Evolutionary conservation across 1,284 basidiomycete genomes (phyloP).

Genomic region (Cryptococcus jaspeensis): DNA sequence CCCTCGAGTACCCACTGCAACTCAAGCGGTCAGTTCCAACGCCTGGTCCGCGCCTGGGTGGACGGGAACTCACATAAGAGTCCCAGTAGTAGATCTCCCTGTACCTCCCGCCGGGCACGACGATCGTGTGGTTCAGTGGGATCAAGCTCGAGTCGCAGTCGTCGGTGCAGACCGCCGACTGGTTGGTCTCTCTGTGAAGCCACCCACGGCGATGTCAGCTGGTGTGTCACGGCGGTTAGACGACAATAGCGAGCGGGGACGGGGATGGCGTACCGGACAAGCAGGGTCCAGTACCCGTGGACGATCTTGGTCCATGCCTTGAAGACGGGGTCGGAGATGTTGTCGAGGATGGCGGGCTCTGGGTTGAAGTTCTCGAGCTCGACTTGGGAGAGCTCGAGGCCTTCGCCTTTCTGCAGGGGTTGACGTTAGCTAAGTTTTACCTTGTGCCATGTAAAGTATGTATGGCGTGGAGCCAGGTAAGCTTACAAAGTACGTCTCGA

Average conservation of each 20-base stretch:
- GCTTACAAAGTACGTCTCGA: slow-evolving; percentile 68
- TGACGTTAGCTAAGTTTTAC: neutral
- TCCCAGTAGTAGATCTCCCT: slow-evolving; percentile 54
- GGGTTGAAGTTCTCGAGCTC: slow-evolving; percentile 62
- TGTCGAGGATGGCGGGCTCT: slow-evolving; percentile 67
- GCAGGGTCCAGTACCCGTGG: slow-evolving; percentile 75
- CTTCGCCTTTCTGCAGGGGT: slow-evolving; percentile 63
- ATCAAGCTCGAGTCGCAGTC: slow-evolving; percentile 80
- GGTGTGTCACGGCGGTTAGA: neutral
- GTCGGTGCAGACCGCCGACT: slow-evolving; percentile 62
- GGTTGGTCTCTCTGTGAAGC: slow-evolving; percentile 59
- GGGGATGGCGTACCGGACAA: slow-evolving; percentile 58
- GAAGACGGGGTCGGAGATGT: slow-evolving; percentile 69
- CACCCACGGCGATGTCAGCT: neutral
- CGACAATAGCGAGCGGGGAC: neutral
- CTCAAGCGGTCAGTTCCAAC: neutral
- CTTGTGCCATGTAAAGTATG: neutral
- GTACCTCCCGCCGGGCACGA: slow-evolving; percentile 79
- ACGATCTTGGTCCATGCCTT: slow-evolving; percentile 73
- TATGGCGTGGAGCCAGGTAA: neutral
- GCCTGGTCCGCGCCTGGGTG: neutral
- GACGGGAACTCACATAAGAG: slow-evolving; percentile 7
- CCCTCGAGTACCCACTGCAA: slow-evolving; percentile 80
- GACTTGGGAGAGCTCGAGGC: slow-evolving; percentile 71
- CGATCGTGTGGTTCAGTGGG: slow-evolving; percentile 84